Evolutionary conservation across 495 filamentous ascomycete species (phyloP).

Genomic region (Podospora comata): DNA sequence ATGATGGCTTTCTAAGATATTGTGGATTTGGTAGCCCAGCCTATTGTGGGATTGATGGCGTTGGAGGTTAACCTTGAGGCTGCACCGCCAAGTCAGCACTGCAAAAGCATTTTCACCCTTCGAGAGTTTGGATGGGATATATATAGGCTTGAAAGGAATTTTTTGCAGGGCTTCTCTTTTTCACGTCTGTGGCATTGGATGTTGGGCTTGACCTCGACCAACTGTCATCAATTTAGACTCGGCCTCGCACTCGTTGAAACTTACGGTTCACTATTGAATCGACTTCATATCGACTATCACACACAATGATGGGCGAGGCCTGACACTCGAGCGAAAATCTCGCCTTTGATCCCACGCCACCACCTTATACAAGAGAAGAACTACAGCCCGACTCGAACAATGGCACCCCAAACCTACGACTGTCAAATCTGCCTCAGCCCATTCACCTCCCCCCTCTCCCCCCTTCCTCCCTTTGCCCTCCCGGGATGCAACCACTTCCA

Average conservation of each 20-base stretch:
- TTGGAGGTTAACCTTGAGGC: not conserved
- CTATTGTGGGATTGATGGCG: not conserved
- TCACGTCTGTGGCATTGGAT: not conserved
- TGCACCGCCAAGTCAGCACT: not conserved
- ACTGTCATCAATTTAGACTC: not conserved
- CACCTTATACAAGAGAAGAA: not conserved
- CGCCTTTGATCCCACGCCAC: not conserved
- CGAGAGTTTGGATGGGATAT: not conserved
- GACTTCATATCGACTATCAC: not conserved
- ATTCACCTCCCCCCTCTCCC: not conserved
- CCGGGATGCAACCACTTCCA: slow-evolving; percentile 15
- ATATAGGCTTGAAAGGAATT: not conserved
- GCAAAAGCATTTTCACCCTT: not conserved
- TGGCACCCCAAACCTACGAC: not conserved
- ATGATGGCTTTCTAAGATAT: not conserved
- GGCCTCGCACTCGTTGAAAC: not conserved
- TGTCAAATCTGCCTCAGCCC: slow-evolving; percentile 18
- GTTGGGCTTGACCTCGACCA: not conserved
- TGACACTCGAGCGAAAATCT: not conserved
- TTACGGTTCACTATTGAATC: not conserved
- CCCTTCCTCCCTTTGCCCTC: not conserved
- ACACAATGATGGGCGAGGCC: not conserved
- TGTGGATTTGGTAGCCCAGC: no score
- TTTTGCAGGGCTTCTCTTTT: not conserved
- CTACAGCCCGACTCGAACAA: not conserved